Conservation (phyloP, 2,329 filamentous ascomycete species). For the Colletotrichum sidae region DNA sequence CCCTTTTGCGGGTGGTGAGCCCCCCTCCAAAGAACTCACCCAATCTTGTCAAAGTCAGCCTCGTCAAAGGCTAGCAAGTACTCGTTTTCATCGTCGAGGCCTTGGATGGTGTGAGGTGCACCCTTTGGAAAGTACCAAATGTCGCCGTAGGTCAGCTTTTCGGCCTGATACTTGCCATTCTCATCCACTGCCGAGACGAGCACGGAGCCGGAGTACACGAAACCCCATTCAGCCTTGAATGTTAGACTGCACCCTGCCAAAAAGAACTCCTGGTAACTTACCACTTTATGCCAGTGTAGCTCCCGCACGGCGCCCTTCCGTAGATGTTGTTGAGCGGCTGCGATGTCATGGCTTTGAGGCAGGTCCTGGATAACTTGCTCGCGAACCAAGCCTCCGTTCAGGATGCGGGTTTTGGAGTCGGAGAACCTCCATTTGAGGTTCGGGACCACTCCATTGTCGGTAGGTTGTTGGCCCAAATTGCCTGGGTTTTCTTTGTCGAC, state of each 20-base stretch:
- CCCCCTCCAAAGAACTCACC: slow-evolving; percentile 48
- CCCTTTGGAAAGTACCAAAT: slow-evolving; percentile 77
- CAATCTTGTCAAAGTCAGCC: slow-evolving; percentile 72
- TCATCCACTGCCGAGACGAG: slow-evolving; percentile 72
- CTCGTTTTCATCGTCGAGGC: slow-evolving; percentile 74
- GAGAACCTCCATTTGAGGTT: slow-evolving; percentile 79
- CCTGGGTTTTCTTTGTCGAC: slow-evolving; percentile 73
- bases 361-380: slow-evolving; percentile 76
- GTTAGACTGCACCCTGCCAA: not conserved
- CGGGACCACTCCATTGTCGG: slow-evolving; percentile 72
- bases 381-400: slow-evolving; percentile 74
- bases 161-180: slow-evolving; percentile 65
- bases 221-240: slow-evolving; percentile 73
- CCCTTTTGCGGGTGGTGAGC: not conserved
- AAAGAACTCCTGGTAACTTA: slow-evolving; percentile 48
- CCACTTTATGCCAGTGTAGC: slow-evolving; percentile 76
- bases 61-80: slow-evolving; percentile 76
- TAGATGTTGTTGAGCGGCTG: slow-evolving; percentile 76
- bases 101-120: slow-evolving; percentile 71
- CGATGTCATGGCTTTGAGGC: slow-evolving; percentile 73
- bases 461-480: slow-evolving; percentile 70
- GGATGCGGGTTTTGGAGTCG: slow-evolving; percentile 71
- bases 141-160: slow-evolving; percentile 69
- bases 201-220: slow-evolving; percentile 69
- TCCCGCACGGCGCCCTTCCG: slow-evolving; percentile 74